A percentile compares a stretch with the other conserved stretches of the same genome.
phyloP scores from a whole-genome alignment of 139 green algal genomes.

The Chlorella ohadii region DNA sequence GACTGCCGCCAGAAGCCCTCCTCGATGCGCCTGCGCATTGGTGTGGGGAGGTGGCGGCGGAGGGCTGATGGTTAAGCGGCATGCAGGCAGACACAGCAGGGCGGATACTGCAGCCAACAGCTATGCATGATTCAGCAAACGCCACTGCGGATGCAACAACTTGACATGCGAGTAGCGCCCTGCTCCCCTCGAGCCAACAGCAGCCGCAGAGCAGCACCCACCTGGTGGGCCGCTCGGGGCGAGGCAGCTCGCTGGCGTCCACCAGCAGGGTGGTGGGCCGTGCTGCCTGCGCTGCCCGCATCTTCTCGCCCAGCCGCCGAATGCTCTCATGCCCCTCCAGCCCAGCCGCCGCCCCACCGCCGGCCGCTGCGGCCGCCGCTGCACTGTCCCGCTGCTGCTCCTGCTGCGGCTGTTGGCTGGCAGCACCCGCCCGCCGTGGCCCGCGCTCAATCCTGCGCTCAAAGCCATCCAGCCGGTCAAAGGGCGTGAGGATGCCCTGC shows the following conservation, averaged over 20 bases:
- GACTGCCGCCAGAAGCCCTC: conserved; percentile 56
- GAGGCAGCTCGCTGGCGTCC: conserved; percentile 62
- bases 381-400: neutral
- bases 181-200: no score
- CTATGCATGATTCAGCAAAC: neutral
- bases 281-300: conserved; percentile 39
- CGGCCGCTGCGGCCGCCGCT: neutral
- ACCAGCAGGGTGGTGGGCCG: conserved; percentile 52
- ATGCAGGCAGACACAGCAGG: neutral
- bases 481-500: conserved; percentile 88
- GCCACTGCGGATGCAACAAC: neutral
- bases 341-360: neutral
- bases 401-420: neutral
- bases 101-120: no score
- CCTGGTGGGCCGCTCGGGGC: conserved; percentile 31
- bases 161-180: no score
- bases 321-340: conserved; percentile 20
- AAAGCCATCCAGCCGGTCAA: conserved; percentile 84
- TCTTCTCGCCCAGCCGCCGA: conserved; percentile 53
- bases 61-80: no score
- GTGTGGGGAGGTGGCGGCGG: no score
- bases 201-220: neutral
- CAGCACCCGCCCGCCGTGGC: neutral
- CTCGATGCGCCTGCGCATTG: conserved; percentile 32
- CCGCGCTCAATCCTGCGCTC: conserved; percentile 62